Percentiles rank a stretch among this genome's conserved stretches.
phyloP scores from a whole-genome alignment of 2,329 filamentous ascomycete species.

The Penicillium sclerotiorum region DNA sequence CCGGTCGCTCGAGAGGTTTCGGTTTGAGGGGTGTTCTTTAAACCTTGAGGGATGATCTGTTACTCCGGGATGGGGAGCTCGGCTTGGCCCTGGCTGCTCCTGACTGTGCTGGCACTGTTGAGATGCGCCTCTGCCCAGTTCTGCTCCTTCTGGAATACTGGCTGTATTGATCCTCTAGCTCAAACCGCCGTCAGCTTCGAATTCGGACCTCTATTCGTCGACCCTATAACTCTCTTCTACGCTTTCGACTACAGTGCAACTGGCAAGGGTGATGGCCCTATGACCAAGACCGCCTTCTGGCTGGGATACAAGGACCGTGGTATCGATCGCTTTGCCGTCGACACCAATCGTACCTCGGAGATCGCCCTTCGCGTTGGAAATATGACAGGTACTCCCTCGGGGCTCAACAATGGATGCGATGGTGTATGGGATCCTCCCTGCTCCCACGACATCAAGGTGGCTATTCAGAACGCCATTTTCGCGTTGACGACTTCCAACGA shows the following conservation, averaged over 20 bases:
- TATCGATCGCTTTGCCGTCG: slow-evolving; percentile 30
- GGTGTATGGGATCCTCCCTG: slow-evolving; percentile 39
- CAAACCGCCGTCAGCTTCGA: slow-evolving; percentile 38
- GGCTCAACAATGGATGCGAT: slow-evolving; percentile 41
- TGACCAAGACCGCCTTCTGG: slow-evolving; percentile 43
- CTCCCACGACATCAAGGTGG: slow-evolving; percentile 33
- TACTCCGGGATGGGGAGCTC: slow-evolving; percentile 12
- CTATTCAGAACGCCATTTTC: slow-evolving; percentile 32
- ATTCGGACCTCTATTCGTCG: slow-evolving; percentile 38
- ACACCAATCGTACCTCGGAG: slow-evolving; percentile 40
- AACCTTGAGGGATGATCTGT: slow-evolving; percentile 22
- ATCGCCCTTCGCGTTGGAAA: slow-evolving; percentile 41
- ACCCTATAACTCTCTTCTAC: slow-evolving; percentile 38
- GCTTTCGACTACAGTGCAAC: slow-evolving; percentile 36
- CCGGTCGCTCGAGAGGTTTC: slow-evolving; percentile 24
- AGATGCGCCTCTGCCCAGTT: slow-evolving; percentile 31
- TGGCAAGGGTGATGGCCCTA: slow-evolving; percentile 35
- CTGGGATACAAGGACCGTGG: slow-evolving; percentile 34
- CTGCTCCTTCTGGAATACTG: slow-evolving; percentile 39
- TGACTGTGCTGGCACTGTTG: slow-evolving; percentile 24
- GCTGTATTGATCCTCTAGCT: slow-evolving; percentile 42
- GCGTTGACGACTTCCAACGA: slow-evolving; percentile 28
- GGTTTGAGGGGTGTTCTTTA: no score
- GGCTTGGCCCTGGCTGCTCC: slow-evolving; percentile 19
- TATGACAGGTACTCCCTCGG: slow-evolving; percentile 37